phyloP scores from a whole-genome alignment of 2,329 filamentous ascomycete species.

The Beauveria caledonica region DNA sequence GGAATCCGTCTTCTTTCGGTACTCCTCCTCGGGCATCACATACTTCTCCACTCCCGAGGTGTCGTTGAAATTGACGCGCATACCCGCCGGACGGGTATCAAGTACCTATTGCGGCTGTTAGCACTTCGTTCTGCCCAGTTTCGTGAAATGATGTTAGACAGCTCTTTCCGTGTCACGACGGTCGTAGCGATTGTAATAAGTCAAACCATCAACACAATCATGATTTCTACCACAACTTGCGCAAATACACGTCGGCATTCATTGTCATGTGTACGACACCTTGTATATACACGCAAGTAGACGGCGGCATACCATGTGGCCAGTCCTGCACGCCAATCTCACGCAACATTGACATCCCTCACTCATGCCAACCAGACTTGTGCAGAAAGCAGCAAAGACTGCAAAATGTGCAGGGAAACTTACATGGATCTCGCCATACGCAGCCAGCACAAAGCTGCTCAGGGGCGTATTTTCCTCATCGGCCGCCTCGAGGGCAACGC shows the following conservation, averaged over 20 bases:
- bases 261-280: not conserved
- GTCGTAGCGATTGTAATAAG: not conserved
- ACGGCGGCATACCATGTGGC: not conserved
- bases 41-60: constrained; percentile 80
- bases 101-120: constrained; percentile 48
- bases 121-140: not conserved
- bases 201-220: not conserved
- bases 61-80: constrained; percentile 74
- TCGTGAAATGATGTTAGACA: not conserved
- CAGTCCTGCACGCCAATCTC: not conserved
- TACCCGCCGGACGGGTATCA: constrained; percentile 68
- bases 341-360: too few species aligned
- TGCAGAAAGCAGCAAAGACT: not conserved
- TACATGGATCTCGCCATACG: constrained; percentile 75
- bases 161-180: not conserved
- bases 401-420: constrained; percentile 31
- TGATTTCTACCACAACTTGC: not conserved
- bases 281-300: not conserved
- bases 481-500: constrained; percentile 56
- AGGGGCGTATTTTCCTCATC: constrained; percentile 66
- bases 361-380: not conserved
- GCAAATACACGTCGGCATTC: too few species aligned
- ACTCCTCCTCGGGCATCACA: constrained; percentile 75
- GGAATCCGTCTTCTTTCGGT: constrained; percentile 77
- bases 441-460: constrained; percentile 56